phyloP scores from a whole-genome alignment of 257 asterid species.

The Mitragyna speciosa region DNA sequence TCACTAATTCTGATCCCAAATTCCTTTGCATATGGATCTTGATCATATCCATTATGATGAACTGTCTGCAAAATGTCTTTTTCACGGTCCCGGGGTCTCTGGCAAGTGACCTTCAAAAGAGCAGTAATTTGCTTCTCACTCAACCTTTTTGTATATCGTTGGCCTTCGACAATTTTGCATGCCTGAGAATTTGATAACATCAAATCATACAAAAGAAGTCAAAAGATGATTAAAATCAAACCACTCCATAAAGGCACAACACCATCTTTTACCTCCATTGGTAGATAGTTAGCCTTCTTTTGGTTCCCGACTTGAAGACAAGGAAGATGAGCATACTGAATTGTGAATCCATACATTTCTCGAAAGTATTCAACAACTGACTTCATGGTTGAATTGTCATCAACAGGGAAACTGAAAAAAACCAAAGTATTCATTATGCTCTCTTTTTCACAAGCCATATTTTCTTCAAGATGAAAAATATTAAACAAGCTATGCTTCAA shows the following conservation, averaged over 20 bases:
- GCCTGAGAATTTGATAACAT: slow-evolving; percentile 51
- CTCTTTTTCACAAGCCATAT: neutral
- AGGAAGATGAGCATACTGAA: slow-evolving; percentile 91
- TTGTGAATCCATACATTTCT: slow-evolving; percentile 91
- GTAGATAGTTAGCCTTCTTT: slow-evolving; percentile 96
- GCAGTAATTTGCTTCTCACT: slow-evolving; percentile 96
- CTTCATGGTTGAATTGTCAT: slow-evolving; percentile 82
- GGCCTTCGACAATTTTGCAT: slow-evolving; percentile 97
- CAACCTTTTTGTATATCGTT: slow-evolving; percentile 91
- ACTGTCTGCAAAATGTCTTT: slow-evolving; percentile 91
- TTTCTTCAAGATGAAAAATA: neutral
- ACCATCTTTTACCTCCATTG: slow-evolving; percentile 75
- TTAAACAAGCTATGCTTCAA: neutral
- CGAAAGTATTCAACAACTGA: slow-evolving; percentile 93
- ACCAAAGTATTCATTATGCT: neutral
- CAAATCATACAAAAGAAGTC: slow-evolving; percentile 13
- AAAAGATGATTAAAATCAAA: neutral
- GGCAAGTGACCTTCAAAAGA: slow-evolving; percentile 92
- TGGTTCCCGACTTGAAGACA: slow-evolving; percentile 99
- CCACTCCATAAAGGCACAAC: neutral
- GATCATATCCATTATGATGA: slow-evolving; percentile 77
- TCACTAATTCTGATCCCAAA: slow-evolving; percentile 91
- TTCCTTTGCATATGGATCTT: slow-evolving; percentile 92
- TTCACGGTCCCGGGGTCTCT: slow-evolving; percentile 96
- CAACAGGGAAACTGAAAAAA: slow-evolving; percentile 83